These are phyloP conservation scores for Endogone sp. DNA, from an alignment of 192 early-diverging fungal genomes.

Conservation along the genomic window DNA sequence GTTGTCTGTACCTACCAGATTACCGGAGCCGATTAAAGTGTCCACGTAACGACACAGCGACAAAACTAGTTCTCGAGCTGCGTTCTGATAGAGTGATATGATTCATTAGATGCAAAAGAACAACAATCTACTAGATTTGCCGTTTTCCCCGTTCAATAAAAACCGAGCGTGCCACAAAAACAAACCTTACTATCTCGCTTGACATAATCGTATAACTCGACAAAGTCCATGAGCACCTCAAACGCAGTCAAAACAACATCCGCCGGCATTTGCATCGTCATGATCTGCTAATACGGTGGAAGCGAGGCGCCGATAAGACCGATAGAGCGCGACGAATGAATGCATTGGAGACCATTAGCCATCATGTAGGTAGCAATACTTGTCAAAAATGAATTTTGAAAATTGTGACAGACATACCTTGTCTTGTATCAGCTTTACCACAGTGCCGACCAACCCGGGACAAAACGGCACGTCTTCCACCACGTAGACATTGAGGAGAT, in stretches of 20 bases:
- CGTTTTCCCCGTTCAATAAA: too few relatives aligned
- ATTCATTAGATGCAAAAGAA: background rate
- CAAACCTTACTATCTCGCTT: constrained; percentile 63
- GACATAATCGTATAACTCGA: constrained; percentile 58
- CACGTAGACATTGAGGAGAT: constrained; percentile 66
- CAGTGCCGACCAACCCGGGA: constrained; percentile 62
- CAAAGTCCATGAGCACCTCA: constrained; percentile 59
- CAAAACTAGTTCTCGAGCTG: constrained; percentile 64
- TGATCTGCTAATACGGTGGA: constrained; percentile 31
- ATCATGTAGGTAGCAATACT: background rate
- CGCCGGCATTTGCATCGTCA: constrained; percentile 51
- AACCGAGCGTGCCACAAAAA: background rate
- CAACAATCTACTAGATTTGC: too few relatives aligned
- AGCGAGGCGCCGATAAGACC: background rate
- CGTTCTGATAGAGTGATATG: constrained; percentile 40
- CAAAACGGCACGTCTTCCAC: constrained; percentile 73
- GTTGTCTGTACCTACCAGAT: constrained; percentile 55
- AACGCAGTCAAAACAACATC: constrained; percentile 60
- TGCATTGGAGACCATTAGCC: background rate
- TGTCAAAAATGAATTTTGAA: background rate
- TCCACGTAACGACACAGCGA: constrained; percentile 72
- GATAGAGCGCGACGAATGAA: background rate
- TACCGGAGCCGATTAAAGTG: constrained; percentile 44
- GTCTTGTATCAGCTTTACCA: constrained; percentile 71
- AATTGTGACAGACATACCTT: constrained; percentile 45